phyloP scores from a whole-genome alignment of 2,329 filamentous ascomycete genomes.

The Pseudogymnoascus verrucosus region DNA sequence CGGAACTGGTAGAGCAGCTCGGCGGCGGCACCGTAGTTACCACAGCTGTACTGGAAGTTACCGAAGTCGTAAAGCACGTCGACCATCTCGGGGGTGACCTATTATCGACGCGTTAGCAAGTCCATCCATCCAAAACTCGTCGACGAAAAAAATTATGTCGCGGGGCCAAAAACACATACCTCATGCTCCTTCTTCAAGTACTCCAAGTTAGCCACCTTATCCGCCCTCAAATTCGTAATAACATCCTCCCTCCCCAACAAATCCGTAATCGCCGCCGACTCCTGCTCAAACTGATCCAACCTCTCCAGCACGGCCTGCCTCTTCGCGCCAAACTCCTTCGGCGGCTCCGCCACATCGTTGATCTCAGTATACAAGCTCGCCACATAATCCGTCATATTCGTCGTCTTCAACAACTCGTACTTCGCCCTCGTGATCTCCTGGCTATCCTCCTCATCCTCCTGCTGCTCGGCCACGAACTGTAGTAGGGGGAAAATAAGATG shows the following conservation, averaged over 20 bases:
- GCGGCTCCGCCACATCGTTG: conserved; percentile 67
- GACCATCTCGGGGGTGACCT: conserved; percentile 91
- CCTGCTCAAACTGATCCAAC: conserved; percentile 76
- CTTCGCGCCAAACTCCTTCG: conserved; percentile 82
- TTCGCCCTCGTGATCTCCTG: conserved; percentile 76
- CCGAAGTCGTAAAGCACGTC: conserved; percentile 93
- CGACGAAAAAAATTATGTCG: neutral
- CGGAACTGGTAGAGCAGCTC: conserved; percentile 97
- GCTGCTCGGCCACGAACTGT: conserved; percentile 75
- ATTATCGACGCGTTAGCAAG: conserved; percentile 15
- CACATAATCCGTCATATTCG: conserved; percentile 98
- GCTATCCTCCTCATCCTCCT: conserved; percentile 59
- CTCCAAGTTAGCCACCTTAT: conserved; percentile 98
- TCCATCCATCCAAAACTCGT: neutral
- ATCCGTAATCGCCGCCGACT: conserved; percentile 81
- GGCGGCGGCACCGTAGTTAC: conserved; percentile 81
- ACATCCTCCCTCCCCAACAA: conserved; percentile 84
- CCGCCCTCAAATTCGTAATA: conserved; percentile 80
- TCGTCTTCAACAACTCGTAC: conserved; percentile 89
- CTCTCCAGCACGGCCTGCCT: conserved; percentile 78
- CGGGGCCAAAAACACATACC: conserved; percentile 41
- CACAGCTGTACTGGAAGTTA: conserved; percentile 96
- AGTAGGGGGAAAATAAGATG: conserved; percentile 95
- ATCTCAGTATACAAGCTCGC: conserved; percentile 86
- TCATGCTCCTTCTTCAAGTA: conserved; percentile 95